Conservation (phyloP, 768 basidiomycete species). For the Psilocybe cubensis region DNA sequence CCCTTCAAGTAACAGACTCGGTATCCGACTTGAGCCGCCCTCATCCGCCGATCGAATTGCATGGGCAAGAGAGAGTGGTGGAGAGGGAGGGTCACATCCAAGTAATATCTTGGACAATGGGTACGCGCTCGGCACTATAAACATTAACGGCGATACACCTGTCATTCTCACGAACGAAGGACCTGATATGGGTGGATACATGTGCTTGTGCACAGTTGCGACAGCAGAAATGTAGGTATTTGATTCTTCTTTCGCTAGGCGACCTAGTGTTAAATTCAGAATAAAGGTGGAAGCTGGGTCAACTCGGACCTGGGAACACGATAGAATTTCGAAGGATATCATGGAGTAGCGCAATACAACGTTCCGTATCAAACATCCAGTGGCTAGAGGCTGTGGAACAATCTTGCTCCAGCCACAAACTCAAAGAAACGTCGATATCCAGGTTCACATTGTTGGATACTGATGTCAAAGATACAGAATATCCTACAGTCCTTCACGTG, state of each 20-base stretch:
- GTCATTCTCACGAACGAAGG: constrained; percentile 66
- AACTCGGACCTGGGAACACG: constrained; percentile 58
- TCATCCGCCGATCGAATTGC: constrained; percentile 36
- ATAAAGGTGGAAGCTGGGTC: constrained; percentile 71
- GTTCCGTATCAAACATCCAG: constrained; percentile 22
- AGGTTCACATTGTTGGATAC: background rate
- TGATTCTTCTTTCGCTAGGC: background rate
- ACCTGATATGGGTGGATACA: constrained; percentile 66
- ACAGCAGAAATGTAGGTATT: constrained; percentile 50
- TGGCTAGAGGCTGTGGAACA: constrained; percentile 34
- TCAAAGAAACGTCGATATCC: background rate
- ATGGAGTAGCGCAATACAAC: constrained; percentile 39
- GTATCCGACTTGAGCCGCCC: constrained; percentile 55
- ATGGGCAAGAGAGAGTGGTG: constrained; percentile 61
- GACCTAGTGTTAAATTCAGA: too few relatives aligned
- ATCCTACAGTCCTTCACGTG: constrained; percentile 41
- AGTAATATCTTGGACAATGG: constrained; percentile 69
- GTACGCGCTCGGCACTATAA: constrained; percentile 57
- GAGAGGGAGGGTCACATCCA: constrained; percentile 71
- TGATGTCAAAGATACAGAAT: constrained; percentile 7
- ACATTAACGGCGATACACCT: constrained; percentile 72
- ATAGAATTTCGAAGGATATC: constrained; percentile 56
- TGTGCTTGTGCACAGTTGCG: constrained; percentile 58
- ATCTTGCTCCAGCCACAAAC: background rate
- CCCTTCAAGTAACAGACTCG: constrained; percentile 63